A percentile compares a stretch with the other conserved stretches of the same genome.
These are phyloP conservation scores for Hygrocybe coccinea DNA, from an alignment of 768 basidiomycete species.

Conservation along the genomic window DNA sequence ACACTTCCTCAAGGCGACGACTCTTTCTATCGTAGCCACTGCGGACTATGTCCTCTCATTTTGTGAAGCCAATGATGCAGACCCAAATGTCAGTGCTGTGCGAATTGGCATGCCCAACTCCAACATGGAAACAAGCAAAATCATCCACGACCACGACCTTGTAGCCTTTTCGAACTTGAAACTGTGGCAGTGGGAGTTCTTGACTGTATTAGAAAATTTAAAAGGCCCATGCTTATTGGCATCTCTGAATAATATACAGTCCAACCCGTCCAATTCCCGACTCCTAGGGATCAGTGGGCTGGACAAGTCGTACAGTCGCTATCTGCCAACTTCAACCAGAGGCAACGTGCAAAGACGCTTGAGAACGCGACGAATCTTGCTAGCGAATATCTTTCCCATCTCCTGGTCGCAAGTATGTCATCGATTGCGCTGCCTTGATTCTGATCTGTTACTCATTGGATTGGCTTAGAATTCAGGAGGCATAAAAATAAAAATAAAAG, in stretches of 20 bases:
- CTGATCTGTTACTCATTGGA: neutral
- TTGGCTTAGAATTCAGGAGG: neutral
- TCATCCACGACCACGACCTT: slow-evolving; percentile 5
- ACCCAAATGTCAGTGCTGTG: neutral
- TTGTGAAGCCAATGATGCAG: neutral
- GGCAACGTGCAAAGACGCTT: neutral
- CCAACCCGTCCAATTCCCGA: neutral
- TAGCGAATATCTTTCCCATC: slow-evolving; percentile 1
- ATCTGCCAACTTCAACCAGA: neutral
- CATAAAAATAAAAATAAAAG: no score
- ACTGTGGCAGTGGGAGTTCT: slow-evolving; percentile 1
- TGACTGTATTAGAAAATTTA: neutral
- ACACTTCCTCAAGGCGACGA: no score
- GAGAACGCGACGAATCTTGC: neutral
- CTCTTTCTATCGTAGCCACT: no score
- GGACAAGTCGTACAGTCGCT: neutral
- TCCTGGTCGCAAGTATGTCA: slow-evolving; percentile 1
- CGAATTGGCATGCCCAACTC: neutral
- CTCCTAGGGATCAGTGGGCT: neutral
- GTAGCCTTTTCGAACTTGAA: slow-evolving; percentile 6
- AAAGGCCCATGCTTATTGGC: neutral
- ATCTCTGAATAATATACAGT: neutral
- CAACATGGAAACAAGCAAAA: slow-evolving; percentile 1
- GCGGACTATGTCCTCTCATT: neutral
- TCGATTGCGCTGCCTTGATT: neutral